Conservation (phyloP, 2,329 filamentous ascomycete genomes). For the Furcasterigmium furcatum region DNA sequence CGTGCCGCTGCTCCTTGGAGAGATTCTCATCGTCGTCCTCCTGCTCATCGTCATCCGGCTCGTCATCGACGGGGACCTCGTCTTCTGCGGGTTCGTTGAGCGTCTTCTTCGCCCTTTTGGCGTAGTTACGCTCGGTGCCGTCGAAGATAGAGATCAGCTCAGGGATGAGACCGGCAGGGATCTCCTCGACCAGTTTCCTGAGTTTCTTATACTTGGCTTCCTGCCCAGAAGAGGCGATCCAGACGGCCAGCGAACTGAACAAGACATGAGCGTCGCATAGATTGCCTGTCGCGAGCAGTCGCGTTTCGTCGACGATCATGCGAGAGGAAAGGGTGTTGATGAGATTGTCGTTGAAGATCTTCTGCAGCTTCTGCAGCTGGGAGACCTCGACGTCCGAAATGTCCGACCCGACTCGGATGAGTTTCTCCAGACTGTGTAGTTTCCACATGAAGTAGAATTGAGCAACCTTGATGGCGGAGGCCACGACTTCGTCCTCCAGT, state of each 20-base stretch:
- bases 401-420: slow-evolving; percentile 51
- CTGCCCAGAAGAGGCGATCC: slow-evolving; percentile 36
- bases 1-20: slow-evolving; percentile 55
- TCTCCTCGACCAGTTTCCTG: slow-evolving; percentile 63
- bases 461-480: slow-evolving; percentile 70
- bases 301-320: slow-evolving; percentile 71
- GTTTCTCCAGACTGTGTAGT: slow-evolving; percentile 55
- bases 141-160: slow-evolving; percentile 76
- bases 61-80: slow-evolving; percentile 68
- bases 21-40: slow-evolving; percentile 53
- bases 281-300: slow-evolving; percentile 70
- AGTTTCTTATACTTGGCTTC: slow-evolving; percentile 28
- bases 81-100: slow-evolving; percentile 66
- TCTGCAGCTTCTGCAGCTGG: slow-evolving; percentile 51
- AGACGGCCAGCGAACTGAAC: slow-evolving; percentile 68
- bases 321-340: slow-evolving; percentile 67
- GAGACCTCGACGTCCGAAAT: slow-evolving; percentile 59
- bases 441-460: slow-evolving; percentile 98
- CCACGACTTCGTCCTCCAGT: slow-evolving; percentile 75
- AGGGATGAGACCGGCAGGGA: slow-evolving; percentile 59
- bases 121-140: slow-evolving; percentile 71
- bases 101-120: slow-evolving; percentile 63
- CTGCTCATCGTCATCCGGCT: slow-evolving; percentile 50
- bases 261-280: slow-evolving; percentile 80
- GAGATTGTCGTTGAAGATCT: slow-evolving; percentile 57